Percentiles rank a stretch among this genome's conserved stretches.
Evolutionary conservation across 2,329 filamentous ascomycete species (phyloP).

Genomic region (Sporothrix brasiliensis): DNA sequence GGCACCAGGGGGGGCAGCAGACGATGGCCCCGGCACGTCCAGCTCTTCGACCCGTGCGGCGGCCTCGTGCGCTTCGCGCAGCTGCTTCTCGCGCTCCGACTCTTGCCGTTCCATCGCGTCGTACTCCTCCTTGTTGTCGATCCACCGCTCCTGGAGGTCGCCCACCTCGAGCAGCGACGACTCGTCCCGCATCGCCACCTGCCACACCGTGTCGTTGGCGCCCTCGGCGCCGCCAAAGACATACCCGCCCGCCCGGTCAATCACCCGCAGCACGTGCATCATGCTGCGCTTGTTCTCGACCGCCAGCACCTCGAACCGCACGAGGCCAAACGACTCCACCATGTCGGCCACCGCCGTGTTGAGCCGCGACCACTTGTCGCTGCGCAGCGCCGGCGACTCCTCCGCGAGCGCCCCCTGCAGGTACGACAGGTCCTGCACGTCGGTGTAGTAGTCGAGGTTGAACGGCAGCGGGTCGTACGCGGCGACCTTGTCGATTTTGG

Average conservation of each 20-base stretch:
- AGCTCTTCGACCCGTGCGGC: slow-evolving; percentile 44
- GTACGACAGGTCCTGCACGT: slow-evolving; percentile 89
- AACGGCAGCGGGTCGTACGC: slow-evolving; percentile 86
- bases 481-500: slow-evolving; percentile 93
- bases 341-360: slow-evolving; percentile 86
- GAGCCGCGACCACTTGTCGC: slow-evolving; percentile 77
- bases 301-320: slow-evolving; percentile 88
- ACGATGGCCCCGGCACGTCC: not conserved
- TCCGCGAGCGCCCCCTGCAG: slow-evolving; percentile 77
- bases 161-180: slow-evolving; percentile 75
- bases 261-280: slow-evolving; percentile 85
- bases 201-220: slow-evolving; percentile 96
- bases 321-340: slow-evolving; percentile 86
- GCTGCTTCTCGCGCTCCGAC: slow-evolving; percentile 74
- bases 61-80: slow-evolving; percentile 40
- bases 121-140: slow-evolving; percentile 85
- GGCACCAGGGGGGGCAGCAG: slow-evolving; percentile 12
- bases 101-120: slow-evolving; percentile 77
- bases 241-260: slow-evolving; percentile 91
- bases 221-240: slow-evolving; percentile 89
- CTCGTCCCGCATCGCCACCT: slow-evolving; percentile 83
- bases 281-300: slow-evolving; percentile 97
- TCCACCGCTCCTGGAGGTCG: slow-evolving; percentile 94
- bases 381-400: slow-evolving; percentile 71
- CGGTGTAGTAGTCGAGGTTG: slow-evolving; percentile 95